Base-by-base conservation (phyloP, 2,329 filamentous ascomycete species). In the Penicillium sp. region DNA sequence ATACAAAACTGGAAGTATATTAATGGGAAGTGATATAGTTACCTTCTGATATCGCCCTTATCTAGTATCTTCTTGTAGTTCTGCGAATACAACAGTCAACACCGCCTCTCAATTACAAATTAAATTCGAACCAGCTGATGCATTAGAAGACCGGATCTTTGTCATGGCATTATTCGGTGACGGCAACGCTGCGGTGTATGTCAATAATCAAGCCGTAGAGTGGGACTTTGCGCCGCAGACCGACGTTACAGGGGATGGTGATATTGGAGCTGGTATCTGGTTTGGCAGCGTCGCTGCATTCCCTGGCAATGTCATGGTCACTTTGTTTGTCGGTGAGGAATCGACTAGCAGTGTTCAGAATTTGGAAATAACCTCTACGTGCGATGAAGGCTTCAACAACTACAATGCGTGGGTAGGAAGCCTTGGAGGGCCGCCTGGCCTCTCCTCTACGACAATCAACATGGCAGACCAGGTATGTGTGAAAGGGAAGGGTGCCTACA, bases 341-440 rank as follows among this genome's bases (percentile, higher is more conserved):
- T 35, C 33, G 14, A 14, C 33, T 44, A 44, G 29, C 29, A 31
- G 29, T 31, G 29, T 31, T 31, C 29, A 44, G 4, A 24, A 13
- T 13, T 14, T 44, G 4, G 24, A 44, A 16, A 44, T 44, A 21
- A 22, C 10, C 21, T n/a, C 21, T 22, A 22, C 21, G 7, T 44
- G 42, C 14, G 19, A 44, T 44, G 42, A 13, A 22, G 42, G 14
- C 51, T 46, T 44, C 19, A 26, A 22, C 21, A 55, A 55, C 19
- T 55, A 26, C 31, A 56, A 56, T 47, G 54, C 54, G n/a, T 56
- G 54, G 54, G 54, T 56, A 1, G 54, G 49, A 1, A 47, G 22
- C 33, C 24, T 26, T 44, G 11, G 24, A 44, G 42, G 42, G n/a
- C 11, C 5, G 24, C 14, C 26, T 21, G 37, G 49, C 33, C 14